Evolutionary conservation across 2,329 filamentous ascomycete genomes (phyloP).

Genomic region (Aureobasidium pullulans): DNA sequence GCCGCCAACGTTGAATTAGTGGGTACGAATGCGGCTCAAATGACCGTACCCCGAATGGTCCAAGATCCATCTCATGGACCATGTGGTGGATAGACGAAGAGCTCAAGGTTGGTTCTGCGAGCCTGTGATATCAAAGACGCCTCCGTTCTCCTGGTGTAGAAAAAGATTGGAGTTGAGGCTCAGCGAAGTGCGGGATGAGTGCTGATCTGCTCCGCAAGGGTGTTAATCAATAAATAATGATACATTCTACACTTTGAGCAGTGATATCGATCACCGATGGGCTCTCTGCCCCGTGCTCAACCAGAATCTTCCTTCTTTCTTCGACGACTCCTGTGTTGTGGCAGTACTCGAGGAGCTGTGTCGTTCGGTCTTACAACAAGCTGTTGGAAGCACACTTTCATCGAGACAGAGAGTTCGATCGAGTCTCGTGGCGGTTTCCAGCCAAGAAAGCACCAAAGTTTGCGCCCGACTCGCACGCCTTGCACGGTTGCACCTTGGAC

Average conservation of each 20-base stretch:
- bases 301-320: conserved; percentile 5
- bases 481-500: too few relatives aligned
- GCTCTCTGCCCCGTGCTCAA: conserved; percentile 6
- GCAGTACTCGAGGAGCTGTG: background rate
- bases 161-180: background rate
- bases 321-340: background rate
- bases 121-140: background rate
- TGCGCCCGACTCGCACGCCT: too few relatives aligned
- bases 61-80: too few relatives aligned
- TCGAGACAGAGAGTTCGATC: too few relatives aligned
- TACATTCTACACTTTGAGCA: background rate
- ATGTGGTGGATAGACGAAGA: background rate
- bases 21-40: background rate
- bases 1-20: too few relatives aligned
- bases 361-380: background rate
- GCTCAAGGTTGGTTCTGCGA: background rate
- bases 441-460: too few relatives aligned
- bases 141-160: background rate
- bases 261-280: conserved; percentile 2
- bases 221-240: background rate
- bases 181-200: background rate
- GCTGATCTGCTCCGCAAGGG: conserved; percentile 4
- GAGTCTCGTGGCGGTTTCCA: too few relatives aligned
- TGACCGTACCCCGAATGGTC: background rate
- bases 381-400: background rate